Percentiles rank a stretch among this genome's conserved stretches.
Evolutionary conservation across 306 rosid genomes (phyloP).

Genomic region (Ziziphus jujuba): DNA sequence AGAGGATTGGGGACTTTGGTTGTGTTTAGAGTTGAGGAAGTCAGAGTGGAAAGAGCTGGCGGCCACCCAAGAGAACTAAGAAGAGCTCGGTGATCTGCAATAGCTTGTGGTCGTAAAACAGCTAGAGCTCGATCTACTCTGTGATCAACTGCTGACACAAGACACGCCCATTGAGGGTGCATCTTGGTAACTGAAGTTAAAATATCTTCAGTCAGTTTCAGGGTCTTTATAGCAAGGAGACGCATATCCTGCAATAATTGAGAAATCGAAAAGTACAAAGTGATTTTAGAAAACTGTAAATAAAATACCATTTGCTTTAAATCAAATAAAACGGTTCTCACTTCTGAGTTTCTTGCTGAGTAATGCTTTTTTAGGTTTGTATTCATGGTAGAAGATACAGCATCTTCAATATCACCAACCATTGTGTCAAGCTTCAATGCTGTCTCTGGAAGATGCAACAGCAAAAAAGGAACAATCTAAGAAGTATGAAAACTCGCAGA

Average conservation of each 20-base stretch:
- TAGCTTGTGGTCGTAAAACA: constrained; percentile 83
- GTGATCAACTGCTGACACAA: constrained; percentile 85
- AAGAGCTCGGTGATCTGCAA: constrained; percentile 82
- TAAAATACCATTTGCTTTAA: constrained; percentile 11
- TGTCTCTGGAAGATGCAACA: constrained; percentile 66
- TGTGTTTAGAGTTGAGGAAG: constrained; percentile 40
- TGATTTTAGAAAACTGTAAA: not conserved
- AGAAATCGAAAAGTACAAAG: constrained; percentile 24
- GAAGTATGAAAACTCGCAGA: constrained; percentile 7
- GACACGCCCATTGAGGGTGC: constrained; percentile 78
- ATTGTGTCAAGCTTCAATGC: constrained; percentile 80
- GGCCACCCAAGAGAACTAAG: constrained; percentile 93
- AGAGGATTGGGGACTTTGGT: constrained; percentile 66
- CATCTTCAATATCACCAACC: constrained; percentile 94
- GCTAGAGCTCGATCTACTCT: constrained; percentile 94
- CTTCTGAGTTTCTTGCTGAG: constrained; percentile 57
- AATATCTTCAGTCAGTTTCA: constrained; percentile 60
- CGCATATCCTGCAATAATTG: constrained; percentile 61
- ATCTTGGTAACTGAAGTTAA: constrained; percentile 58
- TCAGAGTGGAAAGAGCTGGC: constrained; percentile 66
- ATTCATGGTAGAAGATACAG: constrained; percentile 70
- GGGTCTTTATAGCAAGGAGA: constrained; percentile 60
- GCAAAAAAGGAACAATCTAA: not conserved
- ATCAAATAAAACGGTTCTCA: constrained; percentile 38
- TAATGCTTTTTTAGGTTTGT: constrained; percentile 65